Percentiles rank a stretch among this genome's conserved stretches.
These are phyloP conservation scores for Daldinia sp. DNA, from an alignment of 2,329 filamentous ascomycete genomes.

Conservation along the genomic window DNA sequence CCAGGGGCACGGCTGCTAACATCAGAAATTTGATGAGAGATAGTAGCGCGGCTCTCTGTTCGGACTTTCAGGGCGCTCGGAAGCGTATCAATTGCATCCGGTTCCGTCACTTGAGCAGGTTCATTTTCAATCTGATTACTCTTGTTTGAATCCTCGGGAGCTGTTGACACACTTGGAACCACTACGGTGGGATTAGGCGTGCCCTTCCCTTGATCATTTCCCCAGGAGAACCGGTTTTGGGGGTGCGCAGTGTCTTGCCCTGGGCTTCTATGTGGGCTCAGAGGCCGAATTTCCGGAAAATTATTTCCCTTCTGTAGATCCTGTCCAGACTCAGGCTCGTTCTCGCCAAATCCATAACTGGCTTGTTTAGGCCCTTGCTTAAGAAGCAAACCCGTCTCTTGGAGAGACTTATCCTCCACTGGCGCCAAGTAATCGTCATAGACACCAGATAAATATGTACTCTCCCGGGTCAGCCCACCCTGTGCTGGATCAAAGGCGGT, in stretches of 20 bases:
- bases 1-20: constrained; percentile 52
- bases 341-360: constrained; percentile 8
- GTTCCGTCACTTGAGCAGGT: constrained; percentile 8
- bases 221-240: constrained; percentile 59
- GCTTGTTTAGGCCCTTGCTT: constrained; percentile 38
- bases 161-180: constrained; percentile 18
- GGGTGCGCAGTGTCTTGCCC: constrained; percentile 23
- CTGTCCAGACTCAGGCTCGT: constrained; percentile 1
- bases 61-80: constrained; percentile 37
- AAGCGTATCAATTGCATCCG: constrained; percentile 8
- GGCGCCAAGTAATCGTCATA: constrained; percentile 76
- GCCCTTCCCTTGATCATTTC: constrained; percentile 50
- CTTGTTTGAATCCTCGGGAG: constrained; percentile 19
- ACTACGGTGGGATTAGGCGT: constrained; percentile 31
- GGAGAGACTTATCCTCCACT: constrained; percentile 56
- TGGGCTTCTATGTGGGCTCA: constrained; percentile 40
- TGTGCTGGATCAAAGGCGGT: constrained; percentile 31
- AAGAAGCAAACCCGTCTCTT: constrained; percentile 48
- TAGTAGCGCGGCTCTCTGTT: constrained; percentile 33
- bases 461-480: constrained; percentile 60
- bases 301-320: constrained; percentile 16
- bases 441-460: constrained; percentile 72
- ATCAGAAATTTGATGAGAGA: constrained; percentile 55
- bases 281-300: constrained; percentile 42
- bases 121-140: constrained; percentile 8